Conservation (phyloP, 805 yeast genomes). For the Geotrichum ghanense region DNA sequence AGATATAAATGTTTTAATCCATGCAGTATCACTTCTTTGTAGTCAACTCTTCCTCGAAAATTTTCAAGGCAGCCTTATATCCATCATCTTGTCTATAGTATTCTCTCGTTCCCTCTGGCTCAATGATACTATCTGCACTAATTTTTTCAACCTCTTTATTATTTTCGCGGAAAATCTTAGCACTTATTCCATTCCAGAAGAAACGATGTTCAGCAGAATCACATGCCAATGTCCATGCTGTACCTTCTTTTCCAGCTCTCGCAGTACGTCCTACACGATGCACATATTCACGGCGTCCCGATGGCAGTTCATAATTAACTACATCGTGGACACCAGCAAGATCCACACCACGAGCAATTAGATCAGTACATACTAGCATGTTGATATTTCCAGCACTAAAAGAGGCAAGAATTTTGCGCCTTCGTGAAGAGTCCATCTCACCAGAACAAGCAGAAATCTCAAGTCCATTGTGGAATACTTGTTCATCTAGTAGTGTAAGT, state of each 20-base stretch:
- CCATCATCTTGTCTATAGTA: conserved; percentile 4
- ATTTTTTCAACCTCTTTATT: conserved; percentile 2
- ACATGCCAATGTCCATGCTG: conserved; percentile 58
- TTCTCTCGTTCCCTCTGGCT: background rate
- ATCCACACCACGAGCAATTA: conserved; percentile 94
- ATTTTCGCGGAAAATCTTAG: conserved; percentile 11
- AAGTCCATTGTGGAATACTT: conserved; percentile 13
- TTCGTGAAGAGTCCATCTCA: conserved; percentile 30
- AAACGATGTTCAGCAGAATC: conserved; percentile 66
- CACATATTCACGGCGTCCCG: conserved; percentile 80
- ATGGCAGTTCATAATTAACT: conserved; percentile 83
- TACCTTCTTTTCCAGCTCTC: conserved; percentile 74
- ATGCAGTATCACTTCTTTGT: too few species aligned
- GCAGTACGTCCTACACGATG: conserved; percentile 98
- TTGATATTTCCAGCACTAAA: conserved; percentile 45
- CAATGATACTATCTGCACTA: background rate
- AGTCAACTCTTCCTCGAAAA: too few species aligned
- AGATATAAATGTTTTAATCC: too few species aligned
- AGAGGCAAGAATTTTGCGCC: conserved; percentile 45
- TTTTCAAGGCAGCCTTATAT: background rate
- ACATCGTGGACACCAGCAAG: conserved; percentile 59
- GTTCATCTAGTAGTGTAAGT: conserved; percentile 31
- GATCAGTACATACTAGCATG: conserved; percentile 64
- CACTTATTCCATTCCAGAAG: conserved; percentile 27
- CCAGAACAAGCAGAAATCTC: conserved; percentile 26